Base-by-base conservation (phyloP, 1,284 basidiomycete species). In the Coniophora puteana region DNA sequence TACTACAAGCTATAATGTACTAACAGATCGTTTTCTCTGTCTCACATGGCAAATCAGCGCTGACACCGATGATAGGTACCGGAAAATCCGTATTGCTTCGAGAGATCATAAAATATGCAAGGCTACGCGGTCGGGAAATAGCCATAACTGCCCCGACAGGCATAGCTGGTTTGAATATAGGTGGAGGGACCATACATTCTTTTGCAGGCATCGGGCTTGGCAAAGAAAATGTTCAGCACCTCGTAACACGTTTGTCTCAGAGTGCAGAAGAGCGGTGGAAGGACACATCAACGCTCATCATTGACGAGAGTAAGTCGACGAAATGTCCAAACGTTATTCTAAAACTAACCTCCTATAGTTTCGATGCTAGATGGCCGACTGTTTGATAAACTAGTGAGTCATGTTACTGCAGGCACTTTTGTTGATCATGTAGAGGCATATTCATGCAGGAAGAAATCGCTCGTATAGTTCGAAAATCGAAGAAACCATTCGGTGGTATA, bases 71-170 rank as follows among this genome's bases (percentile, higher is more conserved):
- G 29, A 31, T 31, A 84, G 86, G 86, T 48, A 89, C 88, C 8
- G 87, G 88, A 41, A 90, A 90, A 62, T 89, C 87, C 0, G 82
- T 90, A 10, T 66, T 89, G 0, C 68, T 90, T 3, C 74, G 83
- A 10, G 80, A 84, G 47, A 85, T 89, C 48, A 89, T 90, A 58
- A 51, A 61, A 8, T 57, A 69, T 1, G 61, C 87, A 21, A 57
- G 66, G 33, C 63, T 66, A 43, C 78, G 73, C 20, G 63, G 64
- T 0, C 55, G 63, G 0, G 71, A 73, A 3, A 70, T 90, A 8
- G 84, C 80, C 1, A 70, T 89, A 36, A 89, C 87, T 0, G 88
- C 87, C 10, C 84, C 83, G 4, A 90, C 87, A 4, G 87, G 87
- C 41, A 85, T 90, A 46, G 87, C 88, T 0, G 86, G 80, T 0